A percentile compares a stretch with the other conserved stretches of the same genome.
These are phyloP conservation scores for Vachellia collinsii DNA, from an alignment of 306 rosid genomes.

Conservation along the genomic window DNA sequence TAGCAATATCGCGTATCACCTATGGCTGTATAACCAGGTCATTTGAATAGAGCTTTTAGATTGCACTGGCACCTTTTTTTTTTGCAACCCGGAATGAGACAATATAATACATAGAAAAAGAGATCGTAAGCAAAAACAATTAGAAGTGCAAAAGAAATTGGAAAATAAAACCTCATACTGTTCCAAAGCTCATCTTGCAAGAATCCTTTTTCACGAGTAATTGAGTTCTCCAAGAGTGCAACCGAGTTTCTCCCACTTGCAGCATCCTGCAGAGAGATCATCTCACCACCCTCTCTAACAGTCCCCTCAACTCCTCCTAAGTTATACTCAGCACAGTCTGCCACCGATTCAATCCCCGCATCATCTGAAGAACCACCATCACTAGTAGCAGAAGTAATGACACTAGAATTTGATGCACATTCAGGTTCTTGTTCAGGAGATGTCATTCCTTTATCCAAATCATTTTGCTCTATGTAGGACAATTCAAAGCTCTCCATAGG, in stretches of 20 bases:
- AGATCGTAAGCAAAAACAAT: not conserved
- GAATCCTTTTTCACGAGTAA: slow-evolving; percentile 39
- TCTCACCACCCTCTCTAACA: slow-evolving; percentile 33
- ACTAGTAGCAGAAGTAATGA: slow-evolving; percentile 53
- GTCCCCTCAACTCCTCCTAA: slow-evolving; percentile 46
- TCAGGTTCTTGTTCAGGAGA: slow-evolving; percentile 48
- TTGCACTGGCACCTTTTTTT: not conserved
- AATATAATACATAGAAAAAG: not conserved
- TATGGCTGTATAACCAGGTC: not conserved
- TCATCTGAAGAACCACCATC: slow-evolving; percentile 67
- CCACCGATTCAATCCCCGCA: slow-evolving; percentile 45
- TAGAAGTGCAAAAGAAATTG: slow-evolving; percentile 36
- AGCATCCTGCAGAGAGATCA: slow-evolving; percentile 39
- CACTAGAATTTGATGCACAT: slow-evolving; percentile 67
- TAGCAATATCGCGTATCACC: not conserved
- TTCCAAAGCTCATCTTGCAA: slow-evolving; percentile 42
- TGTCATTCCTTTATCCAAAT: slow-evolving; percentile 40
- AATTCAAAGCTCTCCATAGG: slow-evolving; percentile 33
- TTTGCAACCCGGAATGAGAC: not conserved
- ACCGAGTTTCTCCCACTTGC: slow-evolving; percentile 42
- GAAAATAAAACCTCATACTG: slow-evolving; percentile 72
- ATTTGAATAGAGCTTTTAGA: slow-evolving; percentile 14
- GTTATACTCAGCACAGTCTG: slow-evolving; percentile 46
- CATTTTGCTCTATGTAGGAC: slow-evolving; percentile 42
- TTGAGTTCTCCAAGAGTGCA: slow-evolving; percentile 31